Conservation (phyloP, 192 early-diverging fungal genomes). For the Coemansia erecta region DNA sequence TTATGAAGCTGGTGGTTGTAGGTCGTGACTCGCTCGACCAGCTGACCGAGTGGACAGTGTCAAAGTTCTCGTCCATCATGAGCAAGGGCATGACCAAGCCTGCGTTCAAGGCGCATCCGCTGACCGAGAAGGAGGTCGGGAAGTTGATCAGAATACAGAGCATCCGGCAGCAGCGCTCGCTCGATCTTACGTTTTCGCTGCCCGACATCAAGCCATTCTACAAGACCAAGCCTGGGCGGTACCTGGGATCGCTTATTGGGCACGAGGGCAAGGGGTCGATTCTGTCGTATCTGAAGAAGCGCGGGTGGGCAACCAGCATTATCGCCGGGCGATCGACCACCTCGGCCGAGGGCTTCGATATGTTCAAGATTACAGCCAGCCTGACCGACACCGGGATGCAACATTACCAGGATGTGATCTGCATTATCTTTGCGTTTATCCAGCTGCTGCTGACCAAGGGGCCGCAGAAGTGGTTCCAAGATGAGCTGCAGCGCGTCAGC, state of each 20-base stretch:
- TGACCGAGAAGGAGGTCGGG: conserved; percentile 71
- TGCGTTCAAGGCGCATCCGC: conserved; percentile 68
- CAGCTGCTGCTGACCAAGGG: conserved; percentile 72
- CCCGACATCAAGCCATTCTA: conserved; percentile 69
- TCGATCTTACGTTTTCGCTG: conserved; percentile 84
- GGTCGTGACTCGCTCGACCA: conserved; percentile 86
- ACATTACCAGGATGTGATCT: conserved; percentile 77
- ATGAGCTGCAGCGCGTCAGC: conserved; percentile 64
- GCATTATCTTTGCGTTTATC: conserved; percentile 85
- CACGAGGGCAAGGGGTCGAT: conserved; percentile 90
- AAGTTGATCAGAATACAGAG: conserved; percentile 70
- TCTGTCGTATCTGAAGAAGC: conserved; percentile 78
- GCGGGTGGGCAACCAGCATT: conserved; percentile 85
- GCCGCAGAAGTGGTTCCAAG: conserved; percentile 76
- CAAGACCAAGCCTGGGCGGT: conserved; percentile 63
- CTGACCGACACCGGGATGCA: conserved; percentile 80
- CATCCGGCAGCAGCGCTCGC: conserved; percentile 75
- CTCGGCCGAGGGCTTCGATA: conserved; percentile 61
- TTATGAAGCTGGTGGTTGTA: conserved; percentile 89
- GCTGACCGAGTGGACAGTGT: conserved; percentile 79
- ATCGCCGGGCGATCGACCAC: conserved; percentile 60
- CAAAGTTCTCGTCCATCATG: conserved; percentile 73
- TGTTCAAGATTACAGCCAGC: conserved; percentile 81
- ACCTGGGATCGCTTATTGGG: conserved; percentile 86
- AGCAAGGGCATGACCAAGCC: conserved; percentile 75